A percentile compares a stretch with the other conserved stretches of the same genome.
Evolutionary conservation across 768 basidiomycete species (phyloP).

Genomic region (Collybia nuda): DNA sequence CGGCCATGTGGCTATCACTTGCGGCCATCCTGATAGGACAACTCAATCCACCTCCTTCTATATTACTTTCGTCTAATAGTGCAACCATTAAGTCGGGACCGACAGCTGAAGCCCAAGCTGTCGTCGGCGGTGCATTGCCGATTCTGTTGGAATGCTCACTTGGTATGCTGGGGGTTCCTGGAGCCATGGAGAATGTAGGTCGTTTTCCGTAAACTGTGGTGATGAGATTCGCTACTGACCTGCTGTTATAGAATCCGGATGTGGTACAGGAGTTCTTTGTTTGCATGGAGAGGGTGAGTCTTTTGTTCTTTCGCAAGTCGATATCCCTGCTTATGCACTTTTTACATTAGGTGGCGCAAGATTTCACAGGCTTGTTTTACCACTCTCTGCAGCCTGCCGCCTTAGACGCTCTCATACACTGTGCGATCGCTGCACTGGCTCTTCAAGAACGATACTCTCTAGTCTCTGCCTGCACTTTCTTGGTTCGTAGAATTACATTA

Average conservation of each 20-base stretch:
- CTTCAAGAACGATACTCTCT: constrained; percentile 81
- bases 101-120: constrained; percentile 50
- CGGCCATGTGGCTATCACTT: constrained; percentile 82
- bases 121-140: constrained; percentile 56
- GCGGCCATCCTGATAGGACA: constrained; percentile 81
- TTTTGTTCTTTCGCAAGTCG: background rate
- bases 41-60: constrained; percentile 68
- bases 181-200: constrained; percentile 71
- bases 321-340: background rate
- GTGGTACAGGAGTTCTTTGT: constrained; percentile 88
- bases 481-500: constrained; percentile 48
- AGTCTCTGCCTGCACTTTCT: constrained; percentile 77
- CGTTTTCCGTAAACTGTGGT: background rate
- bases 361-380: constrained; percentile 58
- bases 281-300: constrained; percentile 72
- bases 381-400: constrained; percentile 49
- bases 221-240: background rate
- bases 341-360: constrained; percentile 36
- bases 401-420: constrained; percentile 64
- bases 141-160: constrained; percentile 61
- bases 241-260: constrained; percentile 72
- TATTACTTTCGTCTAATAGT: constrained; percentile 18
- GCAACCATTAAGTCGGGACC: constrained; percentile 46
- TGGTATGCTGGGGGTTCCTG: constrained; percentile 48
- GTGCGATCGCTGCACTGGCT: constrained; percentile 59